Evolutionary conservation across 805 yeast species (phyloP).

Genomic region (Ogataea minuta): DNA sequence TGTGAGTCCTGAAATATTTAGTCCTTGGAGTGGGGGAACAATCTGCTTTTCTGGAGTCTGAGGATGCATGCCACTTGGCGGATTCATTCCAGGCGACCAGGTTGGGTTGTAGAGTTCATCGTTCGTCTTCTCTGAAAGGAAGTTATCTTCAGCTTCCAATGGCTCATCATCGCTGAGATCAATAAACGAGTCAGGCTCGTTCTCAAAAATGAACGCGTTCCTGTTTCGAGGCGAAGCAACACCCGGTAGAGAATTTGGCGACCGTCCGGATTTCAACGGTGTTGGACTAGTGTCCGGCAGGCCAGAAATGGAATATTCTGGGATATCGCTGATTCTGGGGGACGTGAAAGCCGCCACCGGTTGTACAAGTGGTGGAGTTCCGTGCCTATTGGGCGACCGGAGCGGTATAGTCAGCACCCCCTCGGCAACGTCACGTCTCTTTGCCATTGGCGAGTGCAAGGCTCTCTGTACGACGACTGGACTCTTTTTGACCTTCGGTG

Average conservation of each 20-base stretch:
- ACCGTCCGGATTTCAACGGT: conserved; percentile 9
- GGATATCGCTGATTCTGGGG: conserved; percentile 5
- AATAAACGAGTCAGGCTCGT: conserved; percentile 22
- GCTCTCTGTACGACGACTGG: conserved; percentile 11
- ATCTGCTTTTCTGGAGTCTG: conserved; percentile 18
- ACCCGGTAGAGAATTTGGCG: conserved; percentile 13
- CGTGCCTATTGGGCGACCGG: conserved; percentile 31
- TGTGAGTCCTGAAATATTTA: conserved; percentile 25
- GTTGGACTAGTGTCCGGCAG: conserved; percentile 9
- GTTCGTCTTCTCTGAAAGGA: not conserved
- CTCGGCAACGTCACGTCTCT: conserved; percentile 10
- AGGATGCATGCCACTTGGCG: conserved; percentile 16
- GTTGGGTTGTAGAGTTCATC: conserved; percentile 14
- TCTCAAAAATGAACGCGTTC: conserved; percentile 24
- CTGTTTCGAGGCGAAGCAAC: conserved; percentile 22
- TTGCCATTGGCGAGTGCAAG: conserved; percentile 1
- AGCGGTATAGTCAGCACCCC: conserved; percentile 30
- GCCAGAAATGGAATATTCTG: conserved; percentile 1
- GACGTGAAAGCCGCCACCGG: conserved; percentile 16
- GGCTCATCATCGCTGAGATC: conserved; percentile 20
- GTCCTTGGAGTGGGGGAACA: conserved; percentile 17
- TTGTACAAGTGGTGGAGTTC: conserved; percentile 7
- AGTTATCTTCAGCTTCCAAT: conserved; percentile 2
- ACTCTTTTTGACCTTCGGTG: conserved; percentile 16
- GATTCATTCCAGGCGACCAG: conserved; percentile 14